Base-by-base conservation (phyloP, 1,284 basidiomycete genomes). In the Rhodotorula sp. region DNA sequence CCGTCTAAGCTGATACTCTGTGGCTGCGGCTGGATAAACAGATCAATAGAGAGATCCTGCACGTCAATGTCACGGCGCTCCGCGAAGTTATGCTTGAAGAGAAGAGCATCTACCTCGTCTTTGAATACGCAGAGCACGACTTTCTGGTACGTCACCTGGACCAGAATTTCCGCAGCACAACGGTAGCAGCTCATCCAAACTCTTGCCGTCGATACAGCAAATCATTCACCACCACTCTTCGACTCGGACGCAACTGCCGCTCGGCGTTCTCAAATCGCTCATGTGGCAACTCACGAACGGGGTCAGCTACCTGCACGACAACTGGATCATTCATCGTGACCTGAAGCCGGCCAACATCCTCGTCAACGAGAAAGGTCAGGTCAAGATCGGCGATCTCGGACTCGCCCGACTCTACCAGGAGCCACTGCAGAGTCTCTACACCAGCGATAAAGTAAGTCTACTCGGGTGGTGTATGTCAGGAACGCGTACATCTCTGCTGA, bases 341-440 rank as follows among this genome's bases (percentile, higher is more conserved):
- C 87, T 99, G 73, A 99, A 99, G 82, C 97, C 97, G 0, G 97
- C 97, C 34, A 99, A 99, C 80, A 98, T 99, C 80, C 90, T 99
- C 65, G 93, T 99, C 66, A 97, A 90, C 20, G 88, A 90, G 7
- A 80, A 82, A 18, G 97, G 97, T 0, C 87, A 93, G 23, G 95
- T 99, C 80, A 99, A 99, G 83, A 98, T 99, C 64, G 97, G 95
- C 23, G 97, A 99, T 82, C 84, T 99, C 1, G 97, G 97, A 48
- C 87, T 99, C 12, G 97, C 97, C 0, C 87, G 97, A 52, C 85
- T 98, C 12, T 89, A 90, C 64, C 88, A 91, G 75, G 87, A 91
- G 67, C 94, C 94, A 5, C 84, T 97, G 0, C 91, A 94, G 79
- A 89, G 91, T 0, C 84, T 97, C 3, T 84, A 83, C 78, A 80